These are phyloP conservation scores for Neonectria coccinea DNA, from an alignment of 2,329 filamentous ascomycete genomes.

Conservation along the genomic window DNA sequence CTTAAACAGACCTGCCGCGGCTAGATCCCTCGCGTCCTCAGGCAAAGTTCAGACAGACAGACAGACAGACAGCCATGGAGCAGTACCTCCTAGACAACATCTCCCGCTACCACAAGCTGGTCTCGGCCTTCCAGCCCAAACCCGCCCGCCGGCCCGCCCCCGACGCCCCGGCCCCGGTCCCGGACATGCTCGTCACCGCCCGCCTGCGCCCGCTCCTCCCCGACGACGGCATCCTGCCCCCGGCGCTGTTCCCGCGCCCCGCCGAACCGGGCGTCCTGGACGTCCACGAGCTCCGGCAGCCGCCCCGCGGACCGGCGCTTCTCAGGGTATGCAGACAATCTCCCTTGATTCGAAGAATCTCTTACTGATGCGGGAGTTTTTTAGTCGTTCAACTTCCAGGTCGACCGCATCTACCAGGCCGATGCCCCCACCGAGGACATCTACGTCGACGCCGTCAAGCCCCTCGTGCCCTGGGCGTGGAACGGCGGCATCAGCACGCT, in stretches of 20 bases:
- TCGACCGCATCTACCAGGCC: slow-evolving; percentile 53
- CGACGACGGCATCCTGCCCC: slow-evolving; percentile 51
- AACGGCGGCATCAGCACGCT: slow-evolving; percentile 61
- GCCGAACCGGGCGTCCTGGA: slow-evolving; percentile 46
- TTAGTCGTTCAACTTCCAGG: slow-evolving; percentile 50
- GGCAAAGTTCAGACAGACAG: background rate
- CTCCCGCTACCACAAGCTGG: slow-evolving; percentile 45
- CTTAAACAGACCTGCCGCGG: background rate
- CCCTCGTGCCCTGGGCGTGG: slow-evolving; percentile 60
- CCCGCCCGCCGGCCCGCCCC: slow-evolving; percentile 7
- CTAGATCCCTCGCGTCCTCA: background rate
- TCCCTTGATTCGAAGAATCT: background rate
- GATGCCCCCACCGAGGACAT: slow-evolving; percentile 53
- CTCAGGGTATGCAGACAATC: slow-evolving; percentile 44
- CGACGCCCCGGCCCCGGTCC: slow-evolving; percentile 17
- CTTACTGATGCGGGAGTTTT: background rate
- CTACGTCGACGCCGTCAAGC: slow-evolving; percentile 55
- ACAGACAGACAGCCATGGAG: slow-evolving; percentile 45
- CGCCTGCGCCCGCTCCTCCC: slow-evolving; percentile 53
- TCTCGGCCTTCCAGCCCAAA: slow-evolving; percentile 45
- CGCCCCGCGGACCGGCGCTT: slow-evolving; percentile 47
- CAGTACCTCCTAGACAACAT: slow-evolving; percentile 49
- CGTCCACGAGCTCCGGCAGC: slow-evolving; percentile 53
- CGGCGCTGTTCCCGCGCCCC: slow-evolving; percentile 43
- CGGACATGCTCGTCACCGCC: slow-evolving; percentile 52